These are phyloP conservation scores for Acmispon strigosus DNA, from an alignment of 306 rosid genomes.

Conservation along the genomic window DNA sequence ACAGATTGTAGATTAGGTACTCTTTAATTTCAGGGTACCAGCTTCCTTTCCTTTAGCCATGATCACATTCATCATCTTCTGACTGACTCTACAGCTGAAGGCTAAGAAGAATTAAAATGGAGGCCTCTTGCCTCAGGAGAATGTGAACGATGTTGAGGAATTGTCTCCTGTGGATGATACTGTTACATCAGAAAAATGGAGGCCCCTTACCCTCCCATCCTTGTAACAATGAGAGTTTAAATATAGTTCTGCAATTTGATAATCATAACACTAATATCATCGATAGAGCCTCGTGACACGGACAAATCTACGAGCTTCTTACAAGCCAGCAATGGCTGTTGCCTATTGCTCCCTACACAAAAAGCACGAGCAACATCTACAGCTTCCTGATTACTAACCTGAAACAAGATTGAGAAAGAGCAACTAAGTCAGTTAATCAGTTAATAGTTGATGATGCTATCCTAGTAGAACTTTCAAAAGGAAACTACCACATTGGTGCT, in stretches of 20 bases:
- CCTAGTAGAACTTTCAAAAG: not conserved
- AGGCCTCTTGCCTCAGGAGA: not conserved
- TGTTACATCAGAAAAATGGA: too few species aligned
- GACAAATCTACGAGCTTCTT: slow-evolving; percentile 78
- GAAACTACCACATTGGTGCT: not conserved
- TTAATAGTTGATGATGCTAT: not conserved
- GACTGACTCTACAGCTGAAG: slow-evolving; percentile 2
- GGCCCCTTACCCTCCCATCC: not conserved
- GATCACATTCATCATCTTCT: not conserved
- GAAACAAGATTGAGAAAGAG: slow-evolving; percentile 21
- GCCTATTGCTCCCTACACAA: slow-evolving; percentile 34
- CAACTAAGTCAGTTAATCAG: slow-evolving; percentile 2
- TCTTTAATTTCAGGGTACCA: not conserved
- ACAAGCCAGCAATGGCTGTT: slow-evolving; percentile 59
- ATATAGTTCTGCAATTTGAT: slow-evolving; percentile 46
- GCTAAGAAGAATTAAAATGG: not conserved
- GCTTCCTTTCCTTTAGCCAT: not conserved
- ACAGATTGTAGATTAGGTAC: slow-evolving; percentile 15
- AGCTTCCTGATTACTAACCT: slow-evolving; percentile 91
- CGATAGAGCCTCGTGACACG: slow-evolving; percentile 65
- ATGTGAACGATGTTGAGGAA: too few species aligned
- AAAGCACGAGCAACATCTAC: slow-evolving; percentile 66
- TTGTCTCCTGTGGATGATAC: too few species aligned
- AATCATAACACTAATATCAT: slow-evolving; percentile 81
- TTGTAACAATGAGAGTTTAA: slow-evolving; percentile 18